phyloP scores from a whole-genome alignment of 1,284 basidiomycete genomes.

The Moesziomyces sp. region DNA sequence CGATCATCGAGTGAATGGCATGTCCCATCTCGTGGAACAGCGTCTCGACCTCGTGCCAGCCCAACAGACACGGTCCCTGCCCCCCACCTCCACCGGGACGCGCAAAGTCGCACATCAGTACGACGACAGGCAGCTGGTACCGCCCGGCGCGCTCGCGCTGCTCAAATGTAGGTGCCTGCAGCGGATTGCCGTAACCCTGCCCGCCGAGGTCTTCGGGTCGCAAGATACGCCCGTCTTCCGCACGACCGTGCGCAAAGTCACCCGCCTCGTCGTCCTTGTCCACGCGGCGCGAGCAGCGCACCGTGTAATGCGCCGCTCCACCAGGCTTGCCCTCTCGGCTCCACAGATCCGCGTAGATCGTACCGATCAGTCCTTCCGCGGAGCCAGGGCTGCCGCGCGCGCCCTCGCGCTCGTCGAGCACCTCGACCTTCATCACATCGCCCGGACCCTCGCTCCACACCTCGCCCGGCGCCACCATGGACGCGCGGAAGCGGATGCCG shows the following conservation, averaged over 20 bases:
- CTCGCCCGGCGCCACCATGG: conserved; percentile 74
- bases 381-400: conserved; percentile 11
- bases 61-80: conserved; percentile 78
- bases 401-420: conserved; percentile 86
- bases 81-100: conserved; percentile 75
- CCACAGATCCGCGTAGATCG: conserved; percentile 94
- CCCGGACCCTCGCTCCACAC: conserved; percentile 77
- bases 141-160: conserved; percentile 70
- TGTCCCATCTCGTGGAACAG: conserved; percentile 99
- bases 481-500: conserved; percentile 61
- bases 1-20: conserved; percentile 99
- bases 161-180: conserved; percentile 52
- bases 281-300: conserved; percentile 88
- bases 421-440: conserved; percentile 89
- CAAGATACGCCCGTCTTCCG: conserved; percentile 63
- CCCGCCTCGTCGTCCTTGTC: conserved; percentile 85
- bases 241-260: conserved; percentile 73
- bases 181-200: conserved; percentile 42
- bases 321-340: conserved; percentile 84
- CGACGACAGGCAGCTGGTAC: conserved; percentile 90
- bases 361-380: conserved; percentile 77
- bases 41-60: conserved; percentile 94
- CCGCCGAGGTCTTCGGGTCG: conserved; percentile 27
- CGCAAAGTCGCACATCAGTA: conserved; percentile 88
- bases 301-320: conserved; percentile 96